Conservation (phyloP, 306 rosid genomes). For the Adenanthera pavonina region DNA sequence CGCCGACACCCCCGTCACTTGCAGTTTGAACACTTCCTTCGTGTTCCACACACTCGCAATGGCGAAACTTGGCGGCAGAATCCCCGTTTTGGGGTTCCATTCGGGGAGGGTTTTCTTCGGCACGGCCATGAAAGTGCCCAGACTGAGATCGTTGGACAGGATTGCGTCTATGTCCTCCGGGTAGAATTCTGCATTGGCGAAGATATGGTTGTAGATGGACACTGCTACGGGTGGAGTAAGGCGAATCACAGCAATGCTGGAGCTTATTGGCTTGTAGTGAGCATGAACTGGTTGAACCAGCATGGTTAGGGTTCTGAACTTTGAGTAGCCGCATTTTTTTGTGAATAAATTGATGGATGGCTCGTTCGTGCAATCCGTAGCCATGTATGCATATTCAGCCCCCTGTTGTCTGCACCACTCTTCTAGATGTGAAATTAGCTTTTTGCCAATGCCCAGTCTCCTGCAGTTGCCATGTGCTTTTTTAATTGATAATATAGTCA, state of each 20-base stretch:
- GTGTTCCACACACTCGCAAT: slow-evolving; percentile 89
- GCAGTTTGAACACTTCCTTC: slow-evolving; percentile 77
- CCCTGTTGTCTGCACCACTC: slow-evolving; percentile 85
- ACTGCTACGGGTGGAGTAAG: slow-evolving; percentile 50
- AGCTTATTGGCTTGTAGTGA: slow-evolving; percentile 65
- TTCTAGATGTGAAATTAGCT: slow-evolving; percentile 69
- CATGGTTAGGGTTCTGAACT: slow-evolving; percentile 72
- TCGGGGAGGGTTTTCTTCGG: slow-evolving; percentile 51
- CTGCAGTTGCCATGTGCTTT: slow-evolving; percentile 56
- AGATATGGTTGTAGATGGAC: slow-evolving; percentile 57
- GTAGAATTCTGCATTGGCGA: slow-evolving; percentile 71
- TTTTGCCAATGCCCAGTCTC: slow-evolving; percentile 84
- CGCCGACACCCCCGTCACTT: slow-evolving; percentile 74
- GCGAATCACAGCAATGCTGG: slow-evolving; percentile 45
- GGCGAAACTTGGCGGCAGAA: slow-evolving; percentile 65
- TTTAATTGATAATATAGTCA: not conserved
- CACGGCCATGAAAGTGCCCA: slow-evolving; percentile 90
- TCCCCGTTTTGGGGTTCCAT: slow-evolving; percentile 54
- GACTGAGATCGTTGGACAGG: slow-evolving; percentile 60
- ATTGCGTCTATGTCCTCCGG: slow-evolving; percentile 70
- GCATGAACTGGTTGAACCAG: slow-evolving; percentile 89
- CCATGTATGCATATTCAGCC: slow-evolving; percentile 78
- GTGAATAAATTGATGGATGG: slow-evolving; percentile 86
- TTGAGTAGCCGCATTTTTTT: slow-evolving; percentile 66
- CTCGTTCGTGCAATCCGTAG: slow-evolving; percentile 87